Conservation (phyloP, 2,329 filamentous ascomycete genomes). For the Clonostachys sp. region DNA sequence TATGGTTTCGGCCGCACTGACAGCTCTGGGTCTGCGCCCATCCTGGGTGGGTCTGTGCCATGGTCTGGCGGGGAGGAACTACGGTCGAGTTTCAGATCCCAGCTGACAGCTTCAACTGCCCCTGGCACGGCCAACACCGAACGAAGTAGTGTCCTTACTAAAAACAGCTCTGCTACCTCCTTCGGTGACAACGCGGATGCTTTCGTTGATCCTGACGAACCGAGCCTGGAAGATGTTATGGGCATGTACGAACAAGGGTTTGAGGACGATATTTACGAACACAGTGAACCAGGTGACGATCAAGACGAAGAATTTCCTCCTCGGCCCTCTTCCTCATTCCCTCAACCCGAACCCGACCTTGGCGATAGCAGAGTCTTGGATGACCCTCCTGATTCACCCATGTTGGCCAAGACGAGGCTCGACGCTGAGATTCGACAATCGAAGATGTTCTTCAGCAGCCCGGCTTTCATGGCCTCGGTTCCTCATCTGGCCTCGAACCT, state of each 20-base stretch:
- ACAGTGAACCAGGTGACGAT: conserved; percentile 5
- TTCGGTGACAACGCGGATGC: conserved; percentile 30
- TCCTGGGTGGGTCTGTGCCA: conserved; percentile 29
- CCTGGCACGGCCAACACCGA: conserved; percentile 68
- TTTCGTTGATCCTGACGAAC: conserved; percentile 45
- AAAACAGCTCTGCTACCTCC: conserved; percentile 70
- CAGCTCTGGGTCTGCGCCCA: conserved; percentile 28
- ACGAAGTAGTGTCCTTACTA: conserved; percentile 76
- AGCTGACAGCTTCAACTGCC: conserved; percentile 47
- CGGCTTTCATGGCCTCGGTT: conserved; percentile 31
- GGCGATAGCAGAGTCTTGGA: conserved; percentile 5
- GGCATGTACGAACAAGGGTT: conserved; percentile 66
- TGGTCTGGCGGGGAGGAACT: conserved; percentile 48
- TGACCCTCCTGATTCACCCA: conserved; percentile 6
- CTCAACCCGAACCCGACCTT: not conserved
- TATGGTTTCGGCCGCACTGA: conserved; percentile 21
- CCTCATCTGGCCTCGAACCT: conserved; percentile 21
- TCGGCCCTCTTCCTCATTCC: not conserved
- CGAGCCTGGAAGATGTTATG: conserved; percentile 65
- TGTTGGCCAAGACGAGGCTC: conserved; percentile 14
- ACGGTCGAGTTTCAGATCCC: conserved; percentile 52
- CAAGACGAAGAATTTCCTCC: not conserved
- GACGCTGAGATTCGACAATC: conserved; percentile 32
- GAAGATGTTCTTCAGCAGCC: conserved; percentile 31
- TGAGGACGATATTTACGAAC: conserved; percentile 32